phyloP scores from a whole-genome alignment of 2,329 filamentous ascomycete genomes.

The Cercospora sojina region DNA sequence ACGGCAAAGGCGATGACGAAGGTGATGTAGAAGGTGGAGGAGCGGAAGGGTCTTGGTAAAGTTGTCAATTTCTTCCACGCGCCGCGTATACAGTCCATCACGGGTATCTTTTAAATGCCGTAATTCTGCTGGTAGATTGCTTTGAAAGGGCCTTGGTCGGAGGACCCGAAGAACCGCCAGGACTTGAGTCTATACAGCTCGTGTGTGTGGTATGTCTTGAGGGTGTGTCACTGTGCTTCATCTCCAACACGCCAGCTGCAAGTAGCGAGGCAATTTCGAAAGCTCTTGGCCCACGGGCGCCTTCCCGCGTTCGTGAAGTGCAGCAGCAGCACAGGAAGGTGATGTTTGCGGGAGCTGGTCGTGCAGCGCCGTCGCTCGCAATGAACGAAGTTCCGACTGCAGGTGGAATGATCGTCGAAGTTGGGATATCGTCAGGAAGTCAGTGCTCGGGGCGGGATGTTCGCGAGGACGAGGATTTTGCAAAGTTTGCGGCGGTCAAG shows the following conservation, averaged over 20 bases:
- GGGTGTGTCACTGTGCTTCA: neutral
- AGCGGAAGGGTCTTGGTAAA: constrained; percentile 2
- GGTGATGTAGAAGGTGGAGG: constrained; percentile 22
- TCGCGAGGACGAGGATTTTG: neutral
- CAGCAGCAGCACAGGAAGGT: neutral
- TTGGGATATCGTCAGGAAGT: neutral
- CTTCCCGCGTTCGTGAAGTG: neutral
- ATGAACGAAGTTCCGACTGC: neutral
- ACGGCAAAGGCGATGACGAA: constrained; percentile 24
- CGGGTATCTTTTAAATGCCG: neutral
- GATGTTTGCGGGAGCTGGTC: neutral
- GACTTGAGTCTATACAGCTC: neutral
- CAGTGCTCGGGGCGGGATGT: neutral
- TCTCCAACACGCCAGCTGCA: neutral
- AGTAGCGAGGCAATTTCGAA: neutral
- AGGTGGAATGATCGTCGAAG: neutral
- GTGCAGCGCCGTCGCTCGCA: neutral
- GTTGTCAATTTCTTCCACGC: neutral
- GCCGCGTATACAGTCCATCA: neutral
- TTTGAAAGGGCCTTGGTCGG: too few species aligned
- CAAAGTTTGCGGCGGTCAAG: neutral
- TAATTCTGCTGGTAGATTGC: too few species aligned
- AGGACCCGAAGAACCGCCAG: neutral
- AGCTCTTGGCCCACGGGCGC: neutral
- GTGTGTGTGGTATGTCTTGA: neutral